Evolutionary conservation across 495 filamentous ascomycete species (phyloP), one percentile per base, ranked within the genome.

Genomic region (Daldinia concentrica): DNA sequence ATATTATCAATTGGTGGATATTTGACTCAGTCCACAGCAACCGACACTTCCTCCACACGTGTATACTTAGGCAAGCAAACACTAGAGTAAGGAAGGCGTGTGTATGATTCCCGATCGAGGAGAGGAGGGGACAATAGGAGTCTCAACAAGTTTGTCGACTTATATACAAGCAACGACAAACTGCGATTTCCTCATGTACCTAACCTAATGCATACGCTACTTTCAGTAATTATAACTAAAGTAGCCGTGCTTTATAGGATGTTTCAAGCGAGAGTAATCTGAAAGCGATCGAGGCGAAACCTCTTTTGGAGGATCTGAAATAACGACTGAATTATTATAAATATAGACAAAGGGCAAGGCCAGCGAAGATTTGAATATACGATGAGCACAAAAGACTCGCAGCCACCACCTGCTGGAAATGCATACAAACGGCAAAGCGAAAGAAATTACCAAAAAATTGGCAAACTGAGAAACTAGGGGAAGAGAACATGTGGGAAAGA

Each of bases 361-460:
- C 27, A 67, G 48, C 48, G 56, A 41, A 41, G 36, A 22, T 48
- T 17, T 27, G 19, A 32, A 30, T 51, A 55, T 34, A 29, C 29
- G 52, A 61, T 39, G 51, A 58, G 58, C 48, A 59, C 39, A 60
- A 68, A 69, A 69, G 61, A 64, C 50, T 65, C 48, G 66, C 58
- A 62, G 43, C 57, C 50, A 65, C 69, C 63, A 50, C 59, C 57
- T 54, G 69, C 59, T 64, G 41, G 39, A 67, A 72, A 62, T 55
- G 45, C 48, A 62, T 54, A 59, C 51, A 65, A 48, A 54, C 48
- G 39, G 34, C 32, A 61, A 64, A 68, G 64, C 63, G 58, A 73
- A 64, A 62, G 56, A 0, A 62, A 68, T 58, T 34, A 58, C 50
- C 62, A 70, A 72, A 76, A 24, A 63, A 76, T 51, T 66, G 74